A percentile compares a stretch with the other conserved stretches of the same genome.
Evolutionary conservation across 2,329 filamentous ascomycete genomes (phyloP).

Genomic region (Neopestalotiopsis sp.): DNA sequence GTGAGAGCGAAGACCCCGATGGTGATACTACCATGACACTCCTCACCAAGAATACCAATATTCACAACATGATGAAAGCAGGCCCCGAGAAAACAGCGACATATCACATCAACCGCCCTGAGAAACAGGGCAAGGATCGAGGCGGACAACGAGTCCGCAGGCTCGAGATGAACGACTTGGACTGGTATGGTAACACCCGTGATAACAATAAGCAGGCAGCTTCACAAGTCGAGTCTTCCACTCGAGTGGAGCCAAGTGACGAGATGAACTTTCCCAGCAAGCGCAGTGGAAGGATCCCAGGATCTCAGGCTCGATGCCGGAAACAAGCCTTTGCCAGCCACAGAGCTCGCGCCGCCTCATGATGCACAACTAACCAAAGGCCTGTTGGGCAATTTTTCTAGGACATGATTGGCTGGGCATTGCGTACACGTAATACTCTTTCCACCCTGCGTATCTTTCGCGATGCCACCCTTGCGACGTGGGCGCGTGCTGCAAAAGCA

Average conservation of each 20-base stretch:
- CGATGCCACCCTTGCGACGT: background rate
- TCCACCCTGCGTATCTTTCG: background rate
- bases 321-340: background rate
- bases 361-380: slow-evolving; percentile 2
- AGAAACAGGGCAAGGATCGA: slow-evolving; percentile 65
- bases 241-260: slow-evolving; percentile 19
- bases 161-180: slow-evolving; percentile 93
- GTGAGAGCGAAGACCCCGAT: slow-evolving; percentile 80
- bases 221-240: slow-evolving; percentile 17
- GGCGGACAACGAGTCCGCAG: slow-evolving; percentile 84
- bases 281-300: slow-evolving; percentile 25
- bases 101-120: slow-evolving; percentile 59
- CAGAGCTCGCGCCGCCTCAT: background rate
- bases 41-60: slow-evolving; percentile 52
- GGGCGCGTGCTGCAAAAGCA: background rate
- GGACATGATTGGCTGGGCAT: slow-evolving; percentile 2
- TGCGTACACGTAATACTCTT: background rate
- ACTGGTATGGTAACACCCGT: slow-evolving; percentile 73
- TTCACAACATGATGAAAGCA: slow-evolving; percentile 50
- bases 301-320: slow-evolving; percentile 17
- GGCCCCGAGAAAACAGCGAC: slow-evolving; percentile 55
- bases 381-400: background rate
- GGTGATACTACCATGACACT: slow-evolving; percentile 63
- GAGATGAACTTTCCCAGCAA: slow-evolving; percentile 22
- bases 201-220: slow-evolving; percentile 20